phyloP scores from a whole-genome alignment of 495 filamentous ascomycete genomes.

The Neurospora terricola region DNA sequence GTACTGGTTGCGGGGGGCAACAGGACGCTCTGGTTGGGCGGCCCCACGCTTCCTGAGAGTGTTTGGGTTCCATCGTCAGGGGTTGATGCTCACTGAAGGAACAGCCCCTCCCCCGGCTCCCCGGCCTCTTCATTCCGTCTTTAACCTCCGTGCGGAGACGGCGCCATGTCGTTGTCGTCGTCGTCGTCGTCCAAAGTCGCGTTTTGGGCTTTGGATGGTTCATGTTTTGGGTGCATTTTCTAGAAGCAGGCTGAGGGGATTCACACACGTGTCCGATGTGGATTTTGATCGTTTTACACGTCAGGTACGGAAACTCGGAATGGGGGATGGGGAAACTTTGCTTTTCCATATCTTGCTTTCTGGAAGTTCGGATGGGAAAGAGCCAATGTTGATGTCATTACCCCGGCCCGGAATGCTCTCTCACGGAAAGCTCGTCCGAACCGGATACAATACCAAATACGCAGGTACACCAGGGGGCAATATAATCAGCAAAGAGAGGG shows the following conservation, averaged over 20 bases:
- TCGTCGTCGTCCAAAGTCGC: neutral
- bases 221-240: neutral
- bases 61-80: neutral
- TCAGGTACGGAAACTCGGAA: neutral
- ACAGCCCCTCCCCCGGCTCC: neutral
- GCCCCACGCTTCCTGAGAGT: neutral
- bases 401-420: neutral
- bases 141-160: neutral
- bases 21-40: neutral
- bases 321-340: neutral
- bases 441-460: neutral
- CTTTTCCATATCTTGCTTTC: neutral
- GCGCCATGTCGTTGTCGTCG: neutral
- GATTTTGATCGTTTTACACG: neutral
- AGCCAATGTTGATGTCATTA: neutral
- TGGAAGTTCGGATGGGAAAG: neutral
- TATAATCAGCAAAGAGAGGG: neutral
- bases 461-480: neutral
- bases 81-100: neutral
- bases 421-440: neutral
- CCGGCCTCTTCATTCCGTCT: neutral
- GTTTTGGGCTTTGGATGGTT: neutral
- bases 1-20: constrained; percentile 6
- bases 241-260: neutral
- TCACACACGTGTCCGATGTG: neutral